Conservation (phyloP, 2,329 filamentous ascomycete genomes). For the Massarina eburnea region DNA sequence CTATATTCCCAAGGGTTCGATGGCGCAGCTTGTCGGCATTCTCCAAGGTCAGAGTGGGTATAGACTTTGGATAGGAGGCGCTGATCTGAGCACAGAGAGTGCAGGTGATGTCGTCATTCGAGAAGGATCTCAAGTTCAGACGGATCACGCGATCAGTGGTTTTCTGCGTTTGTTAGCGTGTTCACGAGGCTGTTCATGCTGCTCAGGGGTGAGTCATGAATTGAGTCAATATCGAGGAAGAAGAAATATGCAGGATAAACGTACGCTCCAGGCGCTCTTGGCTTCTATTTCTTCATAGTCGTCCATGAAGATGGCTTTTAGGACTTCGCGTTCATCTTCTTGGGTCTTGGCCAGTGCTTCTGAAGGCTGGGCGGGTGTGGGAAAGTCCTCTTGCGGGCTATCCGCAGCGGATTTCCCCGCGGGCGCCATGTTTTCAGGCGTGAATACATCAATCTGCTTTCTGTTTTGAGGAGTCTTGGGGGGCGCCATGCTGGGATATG, state of each 20-base stretch:
- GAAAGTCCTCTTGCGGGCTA: slow-evolving; percentile 34
- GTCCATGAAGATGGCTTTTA: slow-evolving; percentile 86
- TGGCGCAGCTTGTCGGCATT: slow-evolving; percentile 66
- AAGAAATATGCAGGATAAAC: slow-evolving; percentile 22
- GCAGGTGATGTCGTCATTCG: slow-evolving; percentile 70
- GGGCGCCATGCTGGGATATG: slow-evolving; percentile 49
- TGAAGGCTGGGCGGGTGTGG: slow-evolving; percentile 44
- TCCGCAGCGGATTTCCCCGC: slow-evolving; percentile 29
- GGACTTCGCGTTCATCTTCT: slow-evolving; percentile 80
- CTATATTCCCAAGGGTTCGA: slow-evolving; percentile 70
- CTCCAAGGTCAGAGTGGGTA: slow-evolving; percentile 71
- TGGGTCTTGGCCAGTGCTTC: slow-evolving; percentile 79
- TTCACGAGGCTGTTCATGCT: no score
- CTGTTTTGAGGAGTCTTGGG: slow-evolving; percentile 48
- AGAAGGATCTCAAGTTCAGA: slow-evolving; percentile 72
- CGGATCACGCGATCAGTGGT: slow-evolving; percentile 78
- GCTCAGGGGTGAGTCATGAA: slow-evolving; percentile 3
- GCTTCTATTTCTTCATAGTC: slow-evolving; percentile 78
- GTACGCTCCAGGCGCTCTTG: slow-evolving; percentile 81
- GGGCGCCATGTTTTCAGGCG: slow-evolving; percentile 27
- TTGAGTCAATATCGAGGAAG: neutral
- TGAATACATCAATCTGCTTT: slow-evolving; percentile 36
- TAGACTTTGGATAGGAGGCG: slow-evolving; percentile 86
- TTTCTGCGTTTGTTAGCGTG: slow-evolving; percentile 55
- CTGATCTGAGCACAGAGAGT: slow-evolving; percentile 79